Conservation (phyloP, 805 yeast genomes). For the Candida broadrunensis region DNA sequence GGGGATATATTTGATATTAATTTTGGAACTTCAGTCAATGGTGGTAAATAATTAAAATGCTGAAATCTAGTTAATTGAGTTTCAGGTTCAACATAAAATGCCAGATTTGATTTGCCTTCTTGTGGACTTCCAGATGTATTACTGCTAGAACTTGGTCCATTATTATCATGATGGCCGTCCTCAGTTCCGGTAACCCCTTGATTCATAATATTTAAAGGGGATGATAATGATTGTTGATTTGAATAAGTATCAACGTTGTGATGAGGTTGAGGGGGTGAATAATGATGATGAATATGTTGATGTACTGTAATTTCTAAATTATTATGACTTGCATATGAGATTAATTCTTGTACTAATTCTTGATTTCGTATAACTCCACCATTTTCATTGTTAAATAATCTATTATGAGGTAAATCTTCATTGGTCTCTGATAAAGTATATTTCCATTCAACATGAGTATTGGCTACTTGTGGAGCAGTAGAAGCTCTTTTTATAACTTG, state of each 20-base stretch:
- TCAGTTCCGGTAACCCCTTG: neutral
- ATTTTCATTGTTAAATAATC: slow-evolving; percentile 17
- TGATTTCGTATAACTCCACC: slow-evolving; percentile 52
- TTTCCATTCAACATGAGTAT: slow-evolving; percentile 56
- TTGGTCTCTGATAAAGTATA: slow-evolving; percentile 44
- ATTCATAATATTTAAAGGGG: slow-evolving; percentile 1
- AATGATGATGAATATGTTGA: slow-evolving; percentile 84
- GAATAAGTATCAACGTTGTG: neutral
- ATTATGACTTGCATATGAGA: slow-evolving; percentile 58
- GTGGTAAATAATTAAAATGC: slow-evolving; percentile 74
- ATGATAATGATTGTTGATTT: neutral
- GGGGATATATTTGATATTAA: slow-evolving; percentile 56
- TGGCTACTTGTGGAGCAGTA: slow-evolving; percentile 10
- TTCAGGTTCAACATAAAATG: slow-evolving; percentile 41
- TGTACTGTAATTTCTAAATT: slow-evolving; percentile 67
- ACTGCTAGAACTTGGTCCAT: neutral
- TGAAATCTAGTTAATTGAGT: slow-evolving; percentile 56
- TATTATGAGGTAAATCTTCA: slow-evolving; percentile 25
- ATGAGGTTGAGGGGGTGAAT: slow-evolving; percentile 36
- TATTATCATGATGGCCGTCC: neutral
- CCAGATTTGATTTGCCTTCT: neutral
- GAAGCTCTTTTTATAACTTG: neutral
- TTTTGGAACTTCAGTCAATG: slow-evolving; percentile 68
- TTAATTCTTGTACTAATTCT: slow-evolving; percentile 53
- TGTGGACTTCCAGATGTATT: slow-evolving; percentile 3